phyloP scores from a whole-genome alignment of 768 basidiomycete species.

The Gymnopilus dilepis region DNA sequence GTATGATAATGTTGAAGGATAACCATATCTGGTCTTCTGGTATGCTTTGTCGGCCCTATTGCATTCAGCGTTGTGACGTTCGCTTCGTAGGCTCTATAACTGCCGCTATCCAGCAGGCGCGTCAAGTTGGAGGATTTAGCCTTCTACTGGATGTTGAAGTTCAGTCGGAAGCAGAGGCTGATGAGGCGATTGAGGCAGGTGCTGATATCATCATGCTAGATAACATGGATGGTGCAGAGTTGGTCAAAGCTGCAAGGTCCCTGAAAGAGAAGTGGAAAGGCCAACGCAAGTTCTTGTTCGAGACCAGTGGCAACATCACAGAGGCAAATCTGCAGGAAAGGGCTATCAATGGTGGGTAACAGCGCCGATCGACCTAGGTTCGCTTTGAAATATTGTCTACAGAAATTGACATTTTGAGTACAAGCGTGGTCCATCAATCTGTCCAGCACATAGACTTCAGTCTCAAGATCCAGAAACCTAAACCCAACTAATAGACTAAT shows the following conservation, averaged over 20 bases:
- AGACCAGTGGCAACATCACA: slow-evolving; percentile 95
- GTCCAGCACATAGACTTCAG: slow-evolving; percentile 97
- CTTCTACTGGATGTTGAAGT: slow-evolving; percentile 95
- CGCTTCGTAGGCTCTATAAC: slow-evolving; percentile 79
- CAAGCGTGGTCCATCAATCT: slow-evolving; percentile 88
- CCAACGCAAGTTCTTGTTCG: slow-evolving; percentile 84
- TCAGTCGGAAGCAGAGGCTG: slow-evolving; percentile 84
- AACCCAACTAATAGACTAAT: slow-evolving; percentile 23
- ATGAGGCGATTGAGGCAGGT: slow-evolving; percentile 96
- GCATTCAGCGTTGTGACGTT: slow-evolving; percentile 10
- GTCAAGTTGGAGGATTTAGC: slow-evolving; percentile 89
- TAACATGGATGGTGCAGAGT: slow-evolving; percentile 82
- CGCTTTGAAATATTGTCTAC: slow-evolving; percentile 5
- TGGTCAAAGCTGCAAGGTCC: slow-evolving; percentile 68
- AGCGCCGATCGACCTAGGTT: no score
- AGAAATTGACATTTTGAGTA: slow-evolving; percentile 97
- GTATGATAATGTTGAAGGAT: slow-evolving; percentile 99
- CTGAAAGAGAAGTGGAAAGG: slow-evolving; percentile 83
- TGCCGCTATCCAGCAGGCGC: slow-evolving; percentile 83
- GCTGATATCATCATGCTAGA: slow-evolving; percentile 97
- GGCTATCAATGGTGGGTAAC: slow-evolving; percentile 76
- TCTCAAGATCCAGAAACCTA: slow-evolving; percentile 86
- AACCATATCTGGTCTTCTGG: slow-evolving; percentile 99
- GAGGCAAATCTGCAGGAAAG: slow-evolving; percentile 82
- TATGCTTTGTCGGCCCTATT: slow-evolving; percentile 29